Evolutionary conservation across 2,329 filamentous ascomycete species (phyloP), one percentile per base, ranked within the genome.

Genomic region (Colletotrichum scovillei): DNA sequence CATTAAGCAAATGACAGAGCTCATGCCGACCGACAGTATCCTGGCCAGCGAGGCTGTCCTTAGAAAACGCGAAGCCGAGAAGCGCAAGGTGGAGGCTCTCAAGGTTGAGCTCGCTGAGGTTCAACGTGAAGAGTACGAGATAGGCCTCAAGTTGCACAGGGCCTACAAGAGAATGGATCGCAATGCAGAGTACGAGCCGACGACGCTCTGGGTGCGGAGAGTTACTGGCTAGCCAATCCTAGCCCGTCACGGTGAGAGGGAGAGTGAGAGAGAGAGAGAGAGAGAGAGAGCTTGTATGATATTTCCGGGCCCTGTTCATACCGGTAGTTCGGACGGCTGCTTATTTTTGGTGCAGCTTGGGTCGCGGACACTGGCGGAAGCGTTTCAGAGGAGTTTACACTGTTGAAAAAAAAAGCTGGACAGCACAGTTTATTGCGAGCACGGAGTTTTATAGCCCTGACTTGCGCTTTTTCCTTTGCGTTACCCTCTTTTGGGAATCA

Each of bases 131-230:
- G 92, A 95, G 81, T 93, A 96, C 78, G 93, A 97, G 69, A 83
- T 95, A 55, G 94, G 94, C 1, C 83, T 97, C 78, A 92, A 92
- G 81, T 85, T 97, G 67, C 90, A 94, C 80, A 86, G 93, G 26
- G 92, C 93, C 11, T 92, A 93, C 83, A 95, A 94, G 84, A 89
- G 94, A 60, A 87, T 91, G 77, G 93, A 95, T 77, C 89, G 92
- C 75, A 88, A 92, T 65, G 88, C 87, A 2, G 86, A 87, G 42
- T 92, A 87, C 77, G 91, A 94, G 78, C 90, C 90, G 12, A 92
- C 91, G 0, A 89, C 89, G 35, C 83, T 97, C 11, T 97, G 94
- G 94, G 93, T 97, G 63, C 89, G 92, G 78, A 88, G 94, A 75
- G 92, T 95, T 74, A 95, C 93, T 24, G 89, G 87, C 74, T 92